Evolutionary conservation across 768 basidiomycete species (phyloP), one percentile per base, ranked within the genome.

Genomic region (Macrolepiota fuliginosa): DNA sequence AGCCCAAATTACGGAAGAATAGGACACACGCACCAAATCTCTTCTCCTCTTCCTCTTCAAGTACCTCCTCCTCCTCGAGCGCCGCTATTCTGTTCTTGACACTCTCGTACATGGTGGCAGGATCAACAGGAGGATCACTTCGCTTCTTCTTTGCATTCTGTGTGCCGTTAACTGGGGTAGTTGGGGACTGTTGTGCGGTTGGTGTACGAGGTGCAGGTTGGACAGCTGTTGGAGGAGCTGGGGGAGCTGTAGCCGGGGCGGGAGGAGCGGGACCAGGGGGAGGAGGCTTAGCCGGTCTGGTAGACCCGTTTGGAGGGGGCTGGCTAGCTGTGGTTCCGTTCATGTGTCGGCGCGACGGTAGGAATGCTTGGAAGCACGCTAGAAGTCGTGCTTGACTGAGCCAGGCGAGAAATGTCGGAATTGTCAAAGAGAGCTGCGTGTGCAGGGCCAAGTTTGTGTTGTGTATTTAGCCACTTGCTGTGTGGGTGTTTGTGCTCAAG

Each of bases 51-150:
- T 95, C 93, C 70, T 94, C 92, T 68, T 91, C 91, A 36, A 91
- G 77, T 6, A 89, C 89, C 69, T 91, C 90, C 70, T 92, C 92
- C 72, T 94, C 92, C 70, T 95, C 92, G 65, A 95, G 77, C 46
- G 91, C 92, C 4, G 93, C 91, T 74, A 95, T 95, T 72, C 92
- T 82, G 72, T 81, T 94, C 83, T 90, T 93, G 68, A 95, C 79
- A 58, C 86, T 90, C 73, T 94, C 92, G 72, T 93, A 93, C 90
- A 94, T 91, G 45, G 85, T 82, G 1, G 87, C 89, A 57, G 92
- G 91, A 77, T 95, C 92, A 58, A 91, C 83, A 22, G 87, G 88
- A 6, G 79, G 71, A 63, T 88, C 89, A 66, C 78, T 81, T 74
- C 88, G 90, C 79, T 88, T 89, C 86, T 91, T 93, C 76, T 89